Base-by-base conservation (phyloP, 257 asterid genomes). In the Paraleonurus japonicus region DNA sequence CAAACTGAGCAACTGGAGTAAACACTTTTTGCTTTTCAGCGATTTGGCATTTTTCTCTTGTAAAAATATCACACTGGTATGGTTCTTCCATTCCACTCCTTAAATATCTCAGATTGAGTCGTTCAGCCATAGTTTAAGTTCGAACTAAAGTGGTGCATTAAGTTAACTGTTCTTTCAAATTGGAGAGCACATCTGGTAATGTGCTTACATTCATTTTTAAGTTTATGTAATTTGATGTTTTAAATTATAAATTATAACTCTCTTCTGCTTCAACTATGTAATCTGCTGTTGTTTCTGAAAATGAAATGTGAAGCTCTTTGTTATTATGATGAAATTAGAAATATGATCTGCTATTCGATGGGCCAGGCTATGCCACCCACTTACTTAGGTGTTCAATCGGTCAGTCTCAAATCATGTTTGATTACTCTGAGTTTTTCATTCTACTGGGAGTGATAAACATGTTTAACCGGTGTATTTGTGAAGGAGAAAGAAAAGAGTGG, bases 11-110 rank as follows among this genome's bases (percentile, higher is more conserved):
- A 65, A 35, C 66, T 59, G 48, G 37, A 64, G 16, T 13, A 64
- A 3, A 12, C 67, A 16, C 82, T 55, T 76, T 76, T 82, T 57
- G 50, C 61, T 50, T 76, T 74, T 50, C 62, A 12, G 4, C 8
- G 61, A 35, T 62, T 66, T 71, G 71, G 75, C 81, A 68, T 33
- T 43, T 71, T 58, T 72, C 64, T 67, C 75, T 39, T 33, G 66
- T 17, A 12, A 60, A 41, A 66, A 75, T 65, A 79, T 47, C 71
- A 0, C 41, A 3, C 69, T 27, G 22, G 27, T 71, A 62, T 58
- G 61, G 71, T 67, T 69, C 67, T 54, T 57, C 26, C 76, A 63
- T 22, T 75, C 75, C 71, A 30, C 67, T 65, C 78, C 62, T 76
- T 74, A 74, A 16, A 79, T 79, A 82, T 63, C 82, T 57, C 67